These are phyloP conservation scores for Aspergillus pseudoviridinutans DNA, from an alignment of 2,329 filamentous ascomycete species.

Conservation along the genomic window DNA sequence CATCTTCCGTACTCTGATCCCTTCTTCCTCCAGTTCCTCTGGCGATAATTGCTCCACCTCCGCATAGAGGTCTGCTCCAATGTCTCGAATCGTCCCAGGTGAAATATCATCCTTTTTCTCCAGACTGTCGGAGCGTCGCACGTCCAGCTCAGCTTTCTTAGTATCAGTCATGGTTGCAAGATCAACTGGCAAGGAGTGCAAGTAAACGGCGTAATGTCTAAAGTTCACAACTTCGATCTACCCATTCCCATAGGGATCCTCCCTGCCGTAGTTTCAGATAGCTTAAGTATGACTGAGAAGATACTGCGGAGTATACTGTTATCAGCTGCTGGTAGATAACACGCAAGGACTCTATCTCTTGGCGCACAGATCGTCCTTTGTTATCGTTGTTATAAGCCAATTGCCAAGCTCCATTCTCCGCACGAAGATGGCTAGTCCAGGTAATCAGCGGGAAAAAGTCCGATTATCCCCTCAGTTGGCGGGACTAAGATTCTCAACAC, in stretches of 20 bases:
- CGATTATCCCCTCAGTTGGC: neutral
- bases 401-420: neutral
- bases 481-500: neutral
- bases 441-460: slow-evolving; percentile 2
- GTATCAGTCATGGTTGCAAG: slow-evolving; percentile 9
- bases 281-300: neutral
- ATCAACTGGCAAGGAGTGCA: neutral
- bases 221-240: neutral
- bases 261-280: neutral
- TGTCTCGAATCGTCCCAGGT: slow-evolving; percentile 32
- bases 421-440: neutral
- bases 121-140: slow-evolving; percentile 4
- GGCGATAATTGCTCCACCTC: slow-evolving; percentile 42
- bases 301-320: neutral
- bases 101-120: slow-evolving; percentile 18
- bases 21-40: slow-evolving; percentile 43
- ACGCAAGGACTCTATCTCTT: slow-evolving; percentile 6
- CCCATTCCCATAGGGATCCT: neutral
- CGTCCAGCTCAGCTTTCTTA: slow-evolving; percentile 17
- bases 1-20: slow-evolving; percentile 40
- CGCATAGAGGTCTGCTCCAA: slow-evolving; percentile 44
- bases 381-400: neutral
- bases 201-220: neutral
- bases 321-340: neutral
- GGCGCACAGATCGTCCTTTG: neutral